phyloP scores from a whole-genome alignment of 2,329 filamentous ascomycete genomes.

The Sphaceloma murrayae region DNA sequence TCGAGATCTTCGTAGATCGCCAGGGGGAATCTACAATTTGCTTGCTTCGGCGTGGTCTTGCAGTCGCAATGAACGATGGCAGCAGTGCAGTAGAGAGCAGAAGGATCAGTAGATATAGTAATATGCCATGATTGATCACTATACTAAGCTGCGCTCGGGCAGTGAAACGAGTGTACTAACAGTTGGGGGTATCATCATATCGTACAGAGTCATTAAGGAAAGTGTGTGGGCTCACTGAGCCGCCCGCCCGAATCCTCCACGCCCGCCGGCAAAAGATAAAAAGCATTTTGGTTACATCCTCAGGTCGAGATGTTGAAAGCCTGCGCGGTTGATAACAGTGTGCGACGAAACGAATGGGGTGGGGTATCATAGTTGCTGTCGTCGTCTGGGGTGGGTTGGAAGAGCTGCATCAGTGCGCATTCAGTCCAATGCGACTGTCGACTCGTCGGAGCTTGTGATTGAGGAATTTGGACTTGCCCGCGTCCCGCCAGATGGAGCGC shows the following conservation, averaged over 20 bases:
- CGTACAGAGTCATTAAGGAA: constrained; percentile 11
- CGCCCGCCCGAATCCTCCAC: too few relatives aligned
- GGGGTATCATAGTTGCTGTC: constrained; percentile 11
- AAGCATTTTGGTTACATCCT: constrained; percentile 3
- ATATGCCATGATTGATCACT: constrained; percentile 10
- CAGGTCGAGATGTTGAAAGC: constrained; percentile 11
- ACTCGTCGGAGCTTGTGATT: constrained; percentile 12
- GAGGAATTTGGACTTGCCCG: constrained; percentile 13
- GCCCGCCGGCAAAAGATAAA: constrained; percentile 2
- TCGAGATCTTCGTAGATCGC: constrained; percentile 10
- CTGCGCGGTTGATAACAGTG: constrained; percentile 9
- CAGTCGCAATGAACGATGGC: too few relatives aligned
- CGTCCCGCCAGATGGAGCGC: constrained; percentile 15
- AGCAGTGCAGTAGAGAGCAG: too few relatives aligned
- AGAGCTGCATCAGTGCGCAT: constrained; percentile 1
- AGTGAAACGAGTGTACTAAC: constrained; percentile 10
- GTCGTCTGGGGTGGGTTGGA: neutral
- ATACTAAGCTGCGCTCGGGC: constrained; percentile 13
- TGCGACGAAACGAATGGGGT: constrained; percentile 9
- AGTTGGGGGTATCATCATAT: constrained; percentile 11
- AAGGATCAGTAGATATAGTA: too few relatives aligned
- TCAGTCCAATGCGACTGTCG: constrained; percentile 14
- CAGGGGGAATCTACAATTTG: neutral
- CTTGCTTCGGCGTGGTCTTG: too few relatives aligned
- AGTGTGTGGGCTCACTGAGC: constrained; percentile 6